A percentile compares a stretch with the other conserved stretches of the same genome.
Evolutionary conservation across 352 stramenopile species (phyloP).

Genomic region (Globisporangium heterothallicum): DNA sequence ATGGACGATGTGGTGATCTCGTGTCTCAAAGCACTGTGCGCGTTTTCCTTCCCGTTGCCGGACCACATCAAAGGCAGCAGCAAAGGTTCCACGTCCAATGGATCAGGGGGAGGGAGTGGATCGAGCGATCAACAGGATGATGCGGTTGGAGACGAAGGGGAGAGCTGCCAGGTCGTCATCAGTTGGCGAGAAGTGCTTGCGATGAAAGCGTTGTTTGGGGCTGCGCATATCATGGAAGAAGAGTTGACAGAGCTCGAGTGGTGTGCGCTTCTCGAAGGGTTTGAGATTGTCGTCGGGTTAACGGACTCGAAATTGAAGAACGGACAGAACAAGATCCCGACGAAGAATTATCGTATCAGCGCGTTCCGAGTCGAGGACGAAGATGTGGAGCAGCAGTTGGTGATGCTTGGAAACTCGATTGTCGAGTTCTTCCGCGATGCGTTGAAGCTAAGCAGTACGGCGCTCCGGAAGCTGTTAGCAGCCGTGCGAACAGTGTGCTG

Average conservation of each 20-base stretch:
- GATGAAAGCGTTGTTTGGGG: slow-evolving; percentile 84
- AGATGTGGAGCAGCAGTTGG: slow-evolving; percentile 81
- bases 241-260: slow-evolving; percentile 72
- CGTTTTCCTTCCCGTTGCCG: slow-evolving; percentile 74
- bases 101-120: slow-evolving; percentile 10
- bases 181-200: slow-evolving; percentile 83
- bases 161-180: slow-evolving; percentile 58
- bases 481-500: slow-evolving; percentile 66
- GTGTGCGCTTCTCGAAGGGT: slow-evolving; percentile 68
- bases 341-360: slow-evolving; percentile 66
- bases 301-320: slow-evolving; percentile 67
- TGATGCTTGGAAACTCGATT: slow-evolving; percentile 85
- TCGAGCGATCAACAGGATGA: slow-evolving; percentile 35
- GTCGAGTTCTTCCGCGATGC: slow-evolving; percentile 77
- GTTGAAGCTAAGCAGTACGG: slow-evolving; percentile 55
- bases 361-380: slow-evolving; percentile 77
- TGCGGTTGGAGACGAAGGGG: slow-evolving; percentile 37
- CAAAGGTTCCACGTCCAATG: slow-evolving; percentile 22
- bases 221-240: slow-evolving; percentile 83
- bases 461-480: slow-evolving; percentile 48
- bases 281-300: slow-evolving; percentile 77
- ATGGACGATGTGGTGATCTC: slow-evolving; percentile 76
- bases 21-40: slow-evolving; percentile 65
- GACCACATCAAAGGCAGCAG: slow-evolving; percentile 50
- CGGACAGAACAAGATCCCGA: slow-evolving; percentile 69